Evolutionary conservation across 805 yeast genomes (phyloP).

Genomic region (Candida coleopterorum): DNA sequence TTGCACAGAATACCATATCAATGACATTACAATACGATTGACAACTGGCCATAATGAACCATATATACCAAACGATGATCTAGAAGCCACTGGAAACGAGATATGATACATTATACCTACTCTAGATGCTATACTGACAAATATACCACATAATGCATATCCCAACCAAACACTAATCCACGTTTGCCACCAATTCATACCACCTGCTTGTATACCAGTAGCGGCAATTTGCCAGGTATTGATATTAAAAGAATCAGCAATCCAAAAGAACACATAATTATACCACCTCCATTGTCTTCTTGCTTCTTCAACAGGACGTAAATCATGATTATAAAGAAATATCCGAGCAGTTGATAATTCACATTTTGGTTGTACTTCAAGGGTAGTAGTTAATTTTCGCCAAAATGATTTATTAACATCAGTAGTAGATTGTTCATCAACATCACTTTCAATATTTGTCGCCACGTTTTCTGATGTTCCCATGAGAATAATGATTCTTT

Average conservation of each 20-base stretch:
- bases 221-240: constrained; percentile 92
- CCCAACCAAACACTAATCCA: constrained; percentile 91
- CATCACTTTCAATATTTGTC: too few relatives aligned
- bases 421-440: too few relatives aligned
- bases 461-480: too few relatives aligned
- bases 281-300: constrained; percentile 86
- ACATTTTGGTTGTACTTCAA: constrained; percentile 22
- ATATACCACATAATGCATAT: constrained; percentile 62
- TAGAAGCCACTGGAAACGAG: constrained; percentile 76
- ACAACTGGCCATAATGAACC: constrained; percentile 86
- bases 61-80: constrained; percentile 83
- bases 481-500: too few relatives aligned
- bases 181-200: constrained; percentile 86
- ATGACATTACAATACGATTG: constrained; percentile 83
- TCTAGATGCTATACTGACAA: constrained; percentile 68
- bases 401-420: background rate
- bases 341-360: constrained; percentile 52
- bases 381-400: constrained; percentile 1
- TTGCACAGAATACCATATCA: constrained; percentile 87
- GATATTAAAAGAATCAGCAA: constrained; percentile 85
- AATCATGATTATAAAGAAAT: constrained; percentile 69
- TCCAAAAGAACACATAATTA: constrained; percentile 77
- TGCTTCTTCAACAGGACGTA: constrained; percentile 69
- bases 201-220: constrained; percentile 67
- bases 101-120: constrained; percentile 78